Percentiles rank a stretch among this genome's conserved stretches.
These are phyloP conservation scores for Linnemannia exigua DNA, from an alignment of 192 early-diverging fungal genomes.

Conservation along the genomic window DNA sequence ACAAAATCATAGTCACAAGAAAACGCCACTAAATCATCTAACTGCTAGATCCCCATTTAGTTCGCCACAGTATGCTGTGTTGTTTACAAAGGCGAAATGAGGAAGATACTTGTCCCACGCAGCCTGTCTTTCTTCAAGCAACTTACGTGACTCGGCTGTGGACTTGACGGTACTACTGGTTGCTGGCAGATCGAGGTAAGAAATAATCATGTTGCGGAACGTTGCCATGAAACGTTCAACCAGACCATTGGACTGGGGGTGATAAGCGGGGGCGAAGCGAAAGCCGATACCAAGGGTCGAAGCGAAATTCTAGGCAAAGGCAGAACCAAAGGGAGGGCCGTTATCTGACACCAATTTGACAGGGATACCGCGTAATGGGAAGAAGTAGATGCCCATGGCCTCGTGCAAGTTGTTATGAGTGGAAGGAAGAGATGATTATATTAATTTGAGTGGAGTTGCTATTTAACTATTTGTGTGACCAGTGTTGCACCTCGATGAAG, in stretches of 20 bases:
- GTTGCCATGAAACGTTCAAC: slow-evolving; percentile 34
- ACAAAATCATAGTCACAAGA: no score
- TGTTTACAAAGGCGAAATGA: slow-evolving; percentile 25
- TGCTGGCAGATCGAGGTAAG: background rate
- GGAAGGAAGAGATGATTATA: no score
- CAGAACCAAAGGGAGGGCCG: slow-evolving; percentile 27
- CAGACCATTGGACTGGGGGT: slow-evolving; percentile 30
- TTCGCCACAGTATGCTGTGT: slow-evolving; percentile 15
- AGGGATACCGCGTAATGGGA: no score
- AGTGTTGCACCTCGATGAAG: no score
- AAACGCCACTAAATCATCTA: no score
- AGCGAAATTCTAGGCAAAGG: background rate
- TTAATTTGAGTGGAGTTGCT: no score
- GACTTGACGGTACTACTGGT: no score
- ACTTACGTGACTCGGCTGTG: no score
- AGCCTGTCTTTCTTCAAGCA: background rate
- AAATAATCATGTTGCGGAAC: slow-evolving; percentile 16
- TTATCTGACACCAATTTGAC: slow-evolving; percentile 25
- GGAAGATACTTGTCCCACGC: background rate
- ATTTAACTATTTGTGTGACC: no score
- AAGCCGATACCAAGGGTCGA: background rate
- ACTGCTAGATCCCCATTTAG: no score
- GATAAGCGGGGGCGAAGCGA: slow-evolving; percentile 17
- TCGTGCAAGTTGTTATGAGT: no score
- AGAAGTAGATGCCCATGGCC: no score